Evolutionary conservation across 2,329 filamentous ascomycete genomes (phyloP).

Genomic region (Cladosporium sp.): DNA sequence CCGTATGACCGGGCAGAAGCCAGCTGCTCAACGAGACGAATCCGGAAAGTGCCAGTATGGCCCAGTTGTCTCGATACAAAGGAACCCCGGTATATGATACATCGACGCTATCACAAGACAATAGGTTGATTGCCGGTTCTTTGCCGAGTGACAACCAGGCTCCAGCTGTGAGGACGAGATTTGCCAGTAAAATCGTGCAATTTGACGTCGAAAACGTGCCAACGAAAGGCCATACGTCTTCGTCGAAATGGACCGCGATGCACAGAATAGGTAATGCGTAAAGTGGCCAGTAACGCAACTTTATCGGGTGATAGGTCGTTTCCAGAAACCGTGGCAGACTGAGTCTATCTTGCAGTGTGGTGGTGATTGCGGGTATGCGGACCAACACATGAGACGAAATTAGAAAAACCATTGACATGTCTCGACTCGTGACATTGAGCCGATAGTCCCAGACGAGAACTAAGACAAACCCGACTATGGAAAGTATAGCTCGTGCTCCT

Average conservation of each 20-base stretch:
- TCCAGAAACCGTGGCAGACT: no score
- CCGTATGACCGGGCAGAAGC: background rate
- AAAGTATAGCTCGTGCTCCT: background rate
- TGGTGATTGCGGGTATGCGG: background rate
- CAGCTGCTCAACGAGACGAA: background rate
- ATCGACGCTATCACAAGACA: no score
- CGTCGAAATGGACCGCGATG: background rate
- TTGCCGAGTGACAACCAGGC: no score
- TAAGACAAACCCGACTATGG: background rate
- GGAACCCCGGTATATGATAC: background rate
- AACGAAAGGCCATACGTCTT: background rate
- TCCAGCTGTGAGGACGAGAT: background rate
- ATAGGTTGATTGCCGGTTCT: no score
- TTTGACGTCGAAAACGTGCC: background rate
- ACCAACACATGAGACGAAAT: background rate
- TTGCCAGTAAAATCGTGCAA: background rate
- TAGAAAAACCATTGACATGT: background rate
- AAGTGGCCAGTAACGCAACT: no score
- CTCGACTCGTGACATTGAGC: background rate
- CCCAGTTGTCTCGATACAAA: background rate
- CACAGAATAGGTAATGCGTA: no score
- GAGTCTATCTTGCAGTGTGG: background rate
- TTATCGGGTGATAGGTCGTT: no score
- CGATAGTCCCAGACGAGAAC: background rate
- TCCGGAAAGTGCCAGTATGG: background rate